Evolutionary conservation across 768 basidiomycete genomes (phyloP).

Genomic region (Hericium coralloides): DNA sequence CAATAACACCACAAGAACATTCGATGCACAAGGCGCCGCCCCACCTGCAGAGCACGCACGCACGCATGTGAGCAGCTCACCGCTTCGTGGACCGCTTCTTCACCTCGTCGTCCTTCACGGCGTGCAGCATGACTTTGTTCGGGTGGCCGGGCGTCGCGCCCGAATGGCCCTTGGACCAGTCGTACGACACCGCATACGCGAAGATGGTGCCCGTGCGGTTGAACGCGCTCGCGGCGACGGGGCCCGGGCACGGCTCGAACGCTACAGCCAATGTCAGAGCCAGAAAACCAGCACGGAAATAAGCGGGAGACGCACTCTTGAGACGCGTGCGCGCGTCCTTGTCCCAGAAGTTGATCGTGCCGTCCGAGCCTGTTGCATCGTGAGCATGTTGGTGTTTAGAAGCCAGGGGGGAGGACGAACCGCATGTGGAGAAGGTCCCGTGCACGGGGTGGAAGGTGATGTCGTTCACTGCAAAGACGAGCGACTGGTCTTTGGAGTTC

Average conservation of each 20-base stretch:
- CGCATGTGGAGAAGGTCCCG: constrained; percentile 40
- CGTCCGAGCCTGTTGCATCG: constrained; percentile 53
- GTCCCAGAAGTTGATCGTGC: constrained; percentile 91
- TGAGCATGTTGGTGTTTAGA: neutral
- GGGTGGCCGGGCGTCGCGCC: constrained; percentile 66
- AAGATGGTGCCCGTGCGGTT: constrained; percentile 85
- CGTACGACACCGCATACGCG: constrained; percentile 88
- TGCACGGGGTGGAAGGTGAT: constrained; percentile 46
- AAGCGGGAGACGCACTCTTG: constrained; percentile 50
- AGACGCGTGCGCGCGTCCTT: constrained; percentile 87
- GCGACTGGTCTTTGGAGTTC: constrained; percentile 29
- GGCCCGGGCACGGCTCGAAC: constrained; percentile 66
- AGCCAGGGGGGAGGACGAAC: constrained; percentile 10
- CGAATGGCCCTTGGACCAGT: constrained; percentile 89
- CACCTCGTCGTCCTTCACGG: constrained; percentile 83
- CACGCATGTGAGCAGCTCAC: constrained; percentile 12
- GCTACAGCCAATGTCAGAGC: constrained; percentile 28
- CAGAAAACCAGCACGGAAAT: neutral
- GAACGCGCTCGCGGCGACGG: constrained; percentile 75
- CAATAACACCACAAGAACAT: too few species aligned
- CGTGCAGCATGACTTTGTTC: constrained; percentile 79
- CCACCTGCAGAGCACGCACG: neutral
- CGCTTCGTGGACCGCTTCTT: constrained; percentile 44
- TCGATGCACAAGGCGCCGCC: too few species aligned
- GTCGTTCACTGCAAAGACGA: constrained; percentile 48